Percentiles rank a stretch among this genome's conserved stretches.
Evolutionary conservation across 805 yeast species (phyloP).

Genomic region (Nakazawaea pomicola): DNA sequence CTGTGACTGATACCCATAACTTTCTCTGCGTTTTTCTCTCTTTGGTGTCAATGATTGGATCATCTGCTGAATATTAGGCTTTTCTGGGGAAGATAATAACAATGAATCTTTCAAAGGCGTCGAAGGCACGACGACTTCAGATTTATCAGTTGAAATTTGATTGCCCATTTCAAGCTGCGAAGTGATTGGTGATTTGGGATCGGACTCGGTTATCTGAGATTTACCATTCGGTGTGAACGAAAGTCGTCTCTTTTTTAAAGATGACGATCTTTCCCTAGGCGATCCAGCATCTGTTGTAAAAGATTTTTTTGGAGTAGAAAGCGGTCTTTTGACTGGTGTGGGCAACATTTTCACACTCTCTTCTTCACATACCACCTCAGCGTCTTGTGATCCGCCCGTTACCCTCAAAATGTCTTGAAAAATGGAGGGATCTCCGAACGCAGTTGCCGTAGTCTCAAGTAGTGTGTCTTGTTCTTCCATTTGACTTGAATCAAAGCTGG

Average conservation of each 20-base stretch:
- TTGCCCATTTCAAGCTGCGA: background rate
- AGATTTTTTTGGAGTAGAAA: constrained; percentile 9
- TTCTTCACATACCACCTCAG: too few relatives aligned
- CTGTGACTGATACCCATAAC: constrained; percentile 1
- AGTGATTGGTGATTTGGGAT: constrained; percentile 1
- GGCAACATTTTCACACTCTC: background rate
- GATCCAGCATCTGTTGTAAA: constrained; percentile 7
- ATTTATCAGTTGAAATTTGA: background rate
- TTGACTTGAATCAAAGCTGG: constrained; percentile 8
- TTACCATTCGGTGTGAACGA: constrained; percentile 3
- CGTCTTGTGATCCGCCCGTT: constrained; percentile 11
- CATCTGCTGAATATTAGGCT: constrained; percentile 15
- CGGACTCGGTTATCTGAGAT: background rate
- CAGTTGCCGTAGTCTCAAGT: constrained; percentile 20
- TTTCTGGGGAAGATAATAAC: background rate
- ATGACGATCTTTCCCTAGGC: constrained; percentile 10
- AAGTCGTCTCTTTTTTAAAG: constrained; percentile 10
- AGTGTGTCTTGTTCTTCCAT: constrained; percentile 16
- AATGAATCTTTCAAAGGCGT: constrained; percentile 3
- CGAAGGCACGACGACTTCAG: background rate
- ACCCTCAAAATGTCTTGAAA: constrained; percentile 9
- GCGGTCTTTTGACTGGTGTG: constrained; percentile 3
- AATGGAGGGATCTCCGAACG: constrained; percentile 12
- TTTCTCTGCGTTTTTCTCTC: constrained; percentile 4
- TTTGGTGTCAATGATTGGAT: constrained; percentile 14